Conservation (phyloP, 2,329 filamentous ascomycete genomes). For the Uncinocarpus reesii region DNA sequence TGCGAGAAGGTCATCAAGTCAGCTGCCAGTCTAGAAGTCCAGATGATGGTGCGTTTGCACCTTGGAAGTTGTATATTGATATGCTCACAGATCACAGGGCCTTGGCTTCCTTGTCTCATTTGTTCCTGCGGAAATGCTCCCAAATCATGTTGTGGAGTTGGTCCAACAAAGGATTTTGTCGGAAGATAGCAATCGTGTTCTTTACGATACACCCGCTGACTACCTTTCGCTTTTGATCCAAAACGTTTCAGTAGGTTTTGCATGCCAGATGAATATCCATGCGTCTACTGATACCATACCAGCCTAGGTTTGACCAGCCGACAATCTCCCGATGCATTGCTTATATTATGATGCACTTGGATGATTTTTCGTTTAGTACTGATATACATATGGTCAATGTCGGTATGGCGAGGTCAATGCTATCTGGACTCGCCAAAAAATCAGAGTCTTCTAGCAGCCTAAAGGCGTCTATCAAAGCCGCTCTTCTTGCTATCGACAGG, state of each 20-base stretch:
- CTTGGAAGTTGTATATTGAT: background rate
- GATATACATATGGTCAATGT: background rate
- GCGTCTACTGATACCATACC: constrained; percentile 18
- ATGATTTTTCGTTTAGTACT: background rate
- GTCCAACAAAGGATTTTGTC: constrained; percentile 23
- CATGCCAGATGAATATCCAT: constrained; percentile 10
- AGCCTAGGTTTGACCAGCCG: constrained; percentile 7
- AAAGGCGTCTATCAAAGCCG: background rate
- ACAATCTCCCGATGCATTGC: background rate
- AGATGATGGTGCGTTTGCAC: constrained; percentile 26
- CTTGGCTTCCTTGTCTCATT: constrained; percentile 25
- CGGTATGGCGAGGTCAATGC: background rate
- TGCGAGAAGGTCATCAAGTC: constrained; percentile 29
- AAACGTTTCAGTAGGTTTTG: background rate
- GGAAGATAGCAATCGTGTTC: constrained; percentile 18
- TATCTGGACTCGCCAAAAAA: background rate
- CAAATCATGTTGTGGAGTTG: constrained; percentile 22
- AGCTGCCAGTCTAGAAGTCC: constrained; percentile 24
- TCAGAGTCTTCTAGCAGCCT: background rate
- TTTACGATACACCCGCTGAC: constrained; percentile 21
- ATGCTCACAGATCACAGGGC: constrained; percentile 21
- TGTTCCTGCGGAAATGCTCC: constrained; percentile 19
- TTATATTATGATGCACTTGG: background rate
- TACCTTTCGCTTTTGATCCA: constrained; percentile 7
- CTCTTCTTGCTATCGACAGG: background rate